Evolutionary conservation across 371 early-diverging fungal species (phyloP).

Genomic region (Mucor indicus): DNA sequence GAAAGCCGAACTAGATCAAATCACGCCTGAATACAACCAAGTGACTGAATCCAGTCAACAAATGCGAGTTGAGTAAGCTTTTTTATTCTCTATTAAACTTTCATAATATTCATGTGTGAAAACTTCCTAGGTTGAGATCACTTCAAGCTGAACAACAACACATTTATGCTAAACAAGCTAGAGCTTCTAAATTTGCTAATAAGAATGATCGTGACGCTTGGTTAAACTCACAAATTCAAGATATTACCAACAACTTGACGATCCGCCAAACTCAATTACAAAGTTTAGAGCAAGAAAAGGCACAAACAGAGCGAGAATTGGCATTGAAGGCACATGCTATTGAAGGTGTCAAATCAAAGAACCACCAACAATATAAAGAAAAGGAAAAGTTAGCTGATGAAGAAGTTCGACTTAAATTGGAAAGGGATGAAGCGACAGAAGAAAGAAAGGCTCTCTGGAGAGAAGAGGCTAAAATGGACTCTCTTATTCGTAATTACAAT

Average conservation of each 20-base stretch:
- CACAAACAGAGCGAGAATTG: conserved; percentile 14
- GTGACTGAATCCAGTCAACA: conserved; percentile 40
- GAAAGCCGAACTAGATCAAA: conserved; percentile 48
- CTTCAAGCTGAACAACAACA: conserved; percentile 51
- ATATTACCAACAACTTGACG: conserved; percentile 50
- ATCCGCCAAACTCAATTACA: conserved; percentile 50
- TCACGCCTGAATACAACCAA: conserved; percentile 54
- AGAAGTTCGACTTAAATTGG: conserved; percentile 19
- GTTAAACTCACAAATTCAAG: conserved; percentile 66
- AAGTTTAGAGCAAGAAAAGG: conserved; percentile 32
- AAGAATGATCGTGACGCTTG: conserved; percentile 74
- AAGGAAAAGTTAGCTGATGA: conserved; percentile 31
- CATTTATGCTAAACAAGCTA: conserved; percentile 83
- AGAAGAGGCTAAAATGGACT: conserved; percentile 79
- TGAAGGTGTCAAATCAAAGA: conserved; percentile 40
- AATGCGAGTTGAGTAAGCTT: conserved; percentile 46
- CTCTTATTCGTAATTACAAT: conserved; percentile 60
- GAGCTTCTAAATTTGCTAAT: conserved; percentile 70
- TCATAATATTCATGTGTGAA: no score
- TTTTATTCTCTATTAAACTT: neutral
- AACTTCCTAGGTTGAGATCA: conserved; percentile 17
- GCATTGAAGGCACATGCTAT: conserved; percentile 35
- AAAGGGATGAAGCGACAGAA: conserved; percentile 69
- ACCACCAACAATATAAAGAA: conserved; percentile 32
- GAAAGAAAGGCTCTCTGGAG: conserved; percentile 87